These are phyloP conservation scores for Aspergillus spinulosporus DNA, from an alignment of 2,329 filamentous ascomycete species.

Conservation along the genomic window DNA sequence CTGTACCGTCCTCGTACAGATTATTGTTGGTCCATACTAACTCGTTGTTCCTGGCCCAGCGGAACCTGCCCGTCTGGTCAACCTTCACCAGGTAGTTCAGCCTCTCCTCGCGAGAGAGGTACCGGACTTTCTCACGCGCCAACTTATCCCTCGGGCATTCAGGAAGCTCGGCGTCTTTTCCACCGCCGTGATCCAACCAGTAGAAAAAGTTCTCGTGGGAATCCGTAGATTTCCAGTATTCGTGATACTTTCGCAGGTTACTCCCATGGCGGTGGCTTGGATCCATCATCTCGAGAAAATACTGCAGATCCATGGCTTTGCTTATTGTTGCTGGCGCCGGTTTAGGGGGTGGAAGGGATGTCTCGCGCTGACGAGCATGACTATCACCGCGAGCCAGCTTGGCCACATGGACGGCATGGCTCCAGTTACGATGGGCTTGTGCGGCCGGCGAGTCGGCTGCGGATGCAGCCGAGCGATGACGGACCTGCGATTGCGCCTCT, in stretches of 20 bases:
- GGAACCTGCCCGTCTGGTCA: slow-evolving; percentile 71
- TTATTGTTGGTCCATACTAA: slow-evolving; percentile 73
- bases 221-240: slow-evolving; percentile 74
- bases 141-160: slow-evolving; percentile 72
- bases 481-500: slow-evolving; percentile 57
- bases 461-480: slow-evolving; percentile 35
- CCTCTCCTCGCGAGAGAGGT: slow-evolving; percentile 78
- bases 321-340: slow-evolving; percentile 64
- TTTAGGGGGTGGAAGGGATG: slow-evolving; percentile 38
- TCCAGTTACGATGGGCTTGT: slow-evolving; percentile 70
- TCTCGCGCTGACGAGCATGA: slow-evolving; percentile 26
- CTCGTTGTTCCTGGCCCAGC: slow-evolving; percentile 81
- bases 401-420: slow-evolving; percentile 69
- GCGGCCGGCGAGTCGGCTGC: slow-evolving; percentile 26
- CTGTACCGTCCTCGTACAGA: slow-evolving; percentile 72
- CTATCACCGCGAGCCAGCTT: slow-evolving; percentile 71
- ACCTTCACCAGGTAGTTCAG: slow-evolving; percentile 77
- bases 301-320: slow-evolving; percentile 80
- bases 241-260: slow-evolving; percentile 78
- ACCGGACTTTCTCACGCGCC: slow-evolving; percentile 77
- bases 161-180: slow-evolving; percentile 67
- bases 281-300: slow-evolving; percentile 84
- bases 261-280: slow-evolving; percentile 83
- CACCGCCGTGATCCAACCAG: slow-evolving; percentile 84
- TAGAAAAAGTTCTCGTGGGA: slow-evolving; percentile 91